phyloP scores from a whole-genome alignment of 371 early-diverging fungal genomes.

The Zychaea mexicana region DNA sequence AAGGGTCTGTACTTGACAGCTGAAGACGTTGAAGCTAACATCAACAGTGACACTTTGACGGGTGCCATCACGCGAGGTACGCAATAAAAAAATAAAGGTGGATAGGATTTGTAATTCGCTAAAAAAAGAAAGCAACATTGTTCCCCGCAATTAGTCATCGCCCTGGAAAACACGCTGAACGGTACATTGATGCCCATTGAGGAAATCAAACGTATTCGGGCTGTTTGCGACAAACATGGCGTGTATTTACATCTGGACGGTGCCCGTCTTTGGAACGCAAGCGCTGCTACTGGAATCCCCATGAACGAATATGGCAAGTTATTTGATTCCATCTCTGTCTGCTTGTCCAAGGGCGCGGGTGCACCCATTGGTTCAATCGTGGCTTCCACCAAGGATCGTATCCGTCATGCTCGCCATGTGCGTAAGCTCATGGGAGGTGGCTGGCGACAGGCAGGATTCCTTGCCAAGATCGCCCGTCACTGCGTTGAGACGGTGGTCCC shows the following conservation, averaged over 20 bases:
- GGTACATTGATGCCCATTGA: constrained; percentile 81
- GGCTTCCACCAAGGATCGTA: constrained; percentile 61
- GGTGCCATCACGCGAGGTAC: constrained; percentile 71
- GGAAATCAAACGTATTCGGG: constrained; percentile 70
- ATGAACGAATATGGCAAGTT: constrained; percentile 69
- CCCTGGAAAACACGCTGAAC: constrained; percentile 87
- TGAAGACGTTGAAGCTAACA: constrained; percentile 56
- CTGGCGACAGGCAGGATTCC: constrained; percentile 84
- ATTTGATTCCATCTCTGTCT: constrained; percentile 86
- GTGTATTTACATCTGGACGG: constrained; percentile 87
- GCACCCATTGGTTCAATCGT: constrained; percentile 91
- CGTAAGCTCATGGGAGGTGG: constrained; percentile 92
- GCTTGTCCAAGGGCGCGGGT: constrained; percentile 88
- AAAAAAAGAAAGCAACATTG: neutral
- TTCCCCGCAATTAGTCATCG: constrained; percentile 47
- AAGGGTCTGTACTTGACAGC: constrained; percentile 67
- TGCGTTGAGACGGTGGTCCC: constrained; percentile 73
- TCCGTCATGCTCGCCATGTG: constrained; percentile 80
- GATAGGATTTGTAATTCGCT: neutral
- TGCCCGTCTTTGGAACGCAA: constrained; percentile 92
- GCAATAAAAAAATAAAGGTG: neutral
- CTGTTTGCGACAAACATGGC: constrained; percentile 51
- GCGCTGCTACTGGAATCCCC: constrained; percentile 66
- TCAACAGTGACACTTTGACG: constrained; percentile 30
- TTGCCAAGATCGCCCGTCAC: constrained; percentile 58